Evolutionary conservation across 345 rosid species (phyloP).

Genomic region (Euphorbia tirucalli): DNA sequence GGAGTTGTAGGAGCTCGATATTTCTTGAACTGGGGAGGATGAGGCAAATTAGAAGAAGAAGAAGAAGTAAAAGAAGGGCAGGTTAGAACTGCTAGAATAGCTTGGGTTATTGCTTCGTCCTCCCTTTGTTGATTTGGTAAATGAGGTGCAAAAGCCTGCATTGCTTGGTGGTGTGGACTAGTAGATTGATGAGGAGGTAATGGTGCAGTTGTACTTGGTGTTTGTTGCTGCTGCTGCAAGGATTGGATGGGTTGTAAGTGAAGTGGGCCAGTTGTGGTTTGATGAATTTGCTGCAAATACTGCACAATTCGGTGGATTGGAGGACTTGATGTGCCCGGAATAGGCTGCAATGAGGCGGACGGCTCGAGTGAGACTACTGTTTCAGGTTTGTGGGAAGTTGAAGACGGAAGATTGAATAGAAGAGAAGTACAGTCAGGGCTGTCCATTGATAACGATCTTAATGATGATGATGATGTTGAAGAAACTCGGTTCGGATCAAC

Average conservation of each 20-base stretch:
- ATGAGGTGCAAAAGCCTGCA: constrained; percentile 26
- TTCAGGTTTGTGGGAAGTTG: constrained; percentile 29
- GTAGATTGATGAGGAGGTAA: constrained; percentile 6
- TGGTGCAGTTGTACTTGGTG: not conserved
- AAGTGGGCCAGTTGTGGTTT: not conserved
- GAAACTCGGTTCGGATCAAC: constrained; percentile 34
- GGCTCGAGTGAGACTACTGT: constrained; percentile 1
- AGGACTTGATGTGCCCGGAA: not conserved
- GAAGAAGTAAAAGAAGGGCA: constrained; percentile 40
- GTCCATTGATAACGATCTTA: constrained; percentile 57
- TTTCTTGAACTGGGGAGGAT: constrained; percentile 32
- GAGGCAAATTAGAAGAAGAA: constrained; percentile 33
- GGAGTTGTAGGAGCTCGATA: constrained; percentile 25
- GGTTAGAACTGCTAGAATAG: constrained; percentile 60
- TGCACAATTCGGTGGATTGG: constrained; percentile 11
- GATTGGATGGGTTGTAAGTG: not conserved
- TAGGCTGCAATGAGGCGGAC: constrained; percentile 8
- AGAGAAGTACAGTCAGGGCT: constrained; percentile 66
- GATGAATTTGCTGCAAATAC: not conserved
- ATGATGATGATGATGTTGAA: constrained; percentile 66
- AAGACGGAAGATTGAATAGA: constrained; percentile 40
- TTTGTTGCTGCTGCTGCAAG: constrained; percentile 5
- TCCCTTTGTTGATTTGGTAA: constrained; percentile 6
- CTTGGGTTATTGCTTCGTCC: constrained; percentile 45
- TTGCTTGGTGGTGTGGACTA: constrained; percentile 39